Conservation (phyloP, 75 land plant genomes). For the Adiantum capillusveneris region DNA sequence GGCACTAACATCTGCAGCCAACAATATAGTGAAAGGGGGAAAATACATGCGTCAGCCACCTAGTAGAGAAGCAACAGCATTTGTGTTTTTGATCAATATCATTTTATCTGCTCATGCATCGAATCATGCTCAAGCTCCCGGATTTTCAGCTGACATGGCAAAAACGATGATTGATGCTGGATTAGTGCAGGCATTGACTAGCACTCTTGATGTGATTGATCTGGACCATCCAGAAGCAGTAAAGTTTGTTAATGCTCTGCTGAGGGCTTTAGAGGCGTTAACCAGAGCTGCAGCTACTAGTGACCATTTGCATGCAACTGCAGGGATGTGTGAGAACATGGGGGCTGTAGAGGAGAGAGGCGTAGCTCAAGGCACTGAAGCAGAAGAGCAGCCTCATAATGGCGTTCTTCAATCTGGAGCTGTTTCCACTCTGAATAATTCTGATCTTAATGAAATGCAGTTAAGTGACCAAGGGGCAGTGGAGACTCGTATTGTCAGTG, state of each 20-base stretch:
- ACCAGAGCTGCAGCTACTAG: slow-evolving; percentile 20
- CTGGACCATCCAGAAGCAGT: slow-evolving; percentile 43
- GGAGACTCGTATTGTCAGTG: background rate
- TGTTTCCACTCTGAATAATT: background rate
- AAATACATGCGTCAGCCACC: slow-evolving; percentile 18
- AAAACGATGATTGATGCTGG: slow-evolving; percentile 39
- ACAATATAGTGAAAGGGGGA: background rate
- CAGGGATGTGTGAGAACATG: background rate
- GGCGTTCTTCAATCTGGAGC: background rate
- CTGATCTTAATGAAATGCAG: slow-evolving; percentile 2
- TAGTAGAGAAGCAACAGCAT: slow-evolving; percentile 22
- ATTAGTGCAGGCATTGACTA: slow-evolving; percentile 32
- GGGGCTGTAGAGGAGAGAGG: background rate
- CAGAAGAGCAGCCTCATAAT: background rate
- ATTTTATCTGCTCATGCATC: slow-evolving; percentile 30
- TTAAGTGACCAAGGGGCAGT: background rate
- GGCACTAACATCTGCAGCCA: background rate
- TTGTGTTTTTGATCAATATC: slow-evolving; percentile 30
- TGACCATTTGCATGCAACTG: background rate
- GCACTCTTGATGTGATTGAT: slow-evolving; percentile 33
- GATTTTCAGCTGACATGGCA: slow-evolving; percentile 37
- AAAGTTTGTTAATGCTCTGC: slow-evolving; percentile 30
- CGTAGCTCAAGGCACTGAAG: background rate
- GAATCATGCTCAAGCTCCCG: slow-evolving; percentile 22
- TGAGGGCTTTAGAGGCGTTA: slow-evolving; percentile 29